A percentile compares a stretch with the other conserved stretches of the same genome.
Evolutionary conservation across 176 grass and related monocot genomes (phyloP).

Genomic region (Saccharum officinarum): DNA sequence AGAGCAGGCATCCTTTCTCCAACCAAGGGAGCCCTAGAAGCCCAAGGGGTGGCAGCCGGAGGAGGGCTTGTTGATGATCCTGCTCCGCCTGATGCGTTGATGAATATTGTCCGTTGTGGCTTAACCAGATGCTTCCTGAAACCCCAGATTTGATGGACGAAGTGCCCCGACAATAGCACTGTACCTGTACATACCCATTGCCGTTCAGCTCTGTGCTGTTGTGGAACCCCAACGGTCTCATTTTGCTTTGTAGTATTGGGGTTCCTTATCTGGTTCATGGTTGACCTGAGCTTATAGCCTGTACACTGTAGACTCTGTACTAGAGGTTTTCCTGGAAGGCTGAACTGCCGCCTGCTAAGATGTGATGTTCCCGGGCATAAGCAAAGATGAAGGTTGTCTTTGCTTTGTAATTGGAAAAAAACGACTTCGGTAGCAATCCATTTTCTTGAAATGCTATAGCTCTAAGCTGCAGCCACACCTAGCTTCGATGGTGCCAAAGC

Average conservation of each 20-base stretch:
- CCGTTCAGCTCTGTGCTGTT: conserved; percentile 11
- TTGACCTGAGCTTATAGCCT: conserved; percentile 30
- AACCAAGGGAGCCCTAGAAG: conserved; percentile 38
- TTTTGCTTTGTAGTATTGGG: conserved; percentile 13
- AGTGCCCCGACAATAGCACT: neutral
- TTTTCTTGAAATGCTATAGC: conserved; percentile 4
- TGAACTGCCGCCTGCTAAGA: neutral
- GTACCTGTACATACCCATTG: conserved; percentile 32
- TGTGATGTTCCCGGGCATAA: neutral
- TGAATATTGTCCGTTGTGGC: neutral
- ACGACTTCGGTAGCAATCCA: neutral
- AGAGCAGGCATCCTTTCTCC: conserved; percentile 28
- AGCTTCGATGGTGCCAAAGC: neutral
- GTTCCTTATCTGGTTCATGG: neutral
- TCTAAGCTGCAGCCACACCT: neutral
- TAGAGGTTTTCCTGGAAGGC: neutral
- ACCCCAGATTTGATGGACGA: neutral
- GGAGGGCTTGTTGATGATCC: conserved; percentile 44
- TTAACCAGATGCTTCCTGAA: neutral
- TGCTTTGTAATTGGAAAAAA: conserved; percentile 1
- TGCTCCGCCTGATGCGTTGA: neutral
- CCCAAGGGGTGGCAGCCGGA: conserved; percentile 36
- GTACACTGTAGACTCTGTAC: conserved; percentile 11
- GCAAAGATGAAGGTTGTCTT: conserved; percentile 13
- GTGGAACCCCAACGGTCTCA: conserved; percentile 10